Evolutionary conservation across 176 grass and related monocot genomes (phyloP).

Genomic region (Raddia guianensis): DNA sequence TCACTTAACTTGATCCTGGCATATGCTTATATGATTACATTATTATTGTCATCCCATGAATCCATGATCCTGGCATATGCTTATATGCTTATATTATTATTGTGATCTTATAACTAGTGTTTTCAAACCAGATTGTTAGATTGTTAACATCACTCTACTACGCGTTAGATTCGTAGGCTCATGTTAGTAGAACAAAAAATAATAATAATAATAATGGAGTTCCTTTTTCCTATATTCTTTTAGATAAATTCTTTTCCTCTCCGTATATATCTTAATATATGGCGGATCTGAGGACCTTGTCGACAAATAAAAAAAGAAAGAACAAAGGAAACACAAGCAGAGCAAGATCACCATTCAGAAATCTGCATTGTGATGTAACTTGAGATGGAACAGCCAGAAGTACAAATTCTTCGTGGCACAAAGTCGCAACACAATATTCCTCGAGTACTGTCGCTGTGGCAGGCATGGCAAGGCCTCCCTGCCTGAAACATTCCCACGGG

Average conservation of each 20-base stretch:
- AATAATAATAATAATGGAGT: not conserved
- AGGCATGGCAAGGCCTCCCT: not conserved
- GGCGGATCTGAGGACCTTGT: conserved; percentile 30
- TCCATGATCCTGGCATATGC: conserved; percentile 3
- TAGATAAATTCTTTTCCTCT: not conserved
- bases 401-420: not conserved
- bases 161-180: conserved; percentile 33
- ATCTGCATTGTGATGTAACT: conserved; percentile 3
- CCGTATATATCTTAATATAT: not conserved
- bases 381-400: not conserved
- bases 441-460: not conserved
- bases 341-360: conserved; percentile 8
- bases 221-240: too few species aligned
- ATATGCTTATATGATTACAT: conserved; percentile 29
- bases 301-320: conserved; percentile 9
- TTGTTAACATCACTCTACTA: conserved; percentile 31
- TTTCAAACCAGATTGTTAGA: conserved; percentile 20
- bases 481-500: not conserved
- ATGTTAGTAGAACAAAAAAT: conserved; percentile 20
- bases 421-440: conserved; percentile 2
- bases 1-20: not conserved
- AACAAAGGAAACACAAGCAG: not conserved
- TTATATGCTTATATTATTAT: conserved; percentile 27
- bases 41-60: not conserved
- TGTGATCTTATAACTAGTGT: conserved; percentile 30